phyloP scores from a whole-genome alignment of 306 rosid species.

The Sphenostylis stenocarpa region DNA sequence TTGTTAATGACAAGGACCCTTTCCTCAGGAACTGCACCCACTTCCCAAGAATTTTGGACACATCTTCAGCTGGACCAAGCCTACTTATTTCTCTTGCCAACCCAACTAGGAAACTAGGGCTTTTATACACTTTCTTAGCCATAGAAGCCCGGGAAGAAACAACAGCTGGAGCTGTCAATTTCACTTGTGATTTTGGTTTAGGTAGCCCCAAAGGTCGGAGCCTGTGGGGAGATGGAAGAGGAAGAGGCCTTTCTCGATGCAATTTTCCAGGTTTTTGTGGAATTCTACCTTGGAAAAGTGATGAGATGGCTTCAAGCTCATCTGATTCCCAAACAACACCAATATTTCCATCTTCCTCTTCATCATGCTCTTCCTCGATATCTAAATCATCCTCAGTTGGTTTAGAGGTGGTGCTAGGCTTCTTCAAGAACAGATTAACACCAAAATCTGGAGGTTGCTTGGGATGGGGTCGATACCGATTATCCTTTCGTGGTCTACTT shows the following conservation, averaged over 20 bases:
- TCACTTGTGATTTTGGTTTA: conserved; percentile 51
- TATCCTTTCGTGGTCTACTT: conserved; percentile 53
- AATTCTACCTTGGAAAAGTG: conserved; percentile 80
- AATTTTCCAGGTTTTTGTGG: conserved; percentile 82
- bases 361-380: conserved; percentile 20
- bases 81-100: conserved; percentile 67
- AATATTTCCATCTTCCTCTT: conserved; percentile 16
- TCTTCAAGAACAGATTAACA: conserved; percentile 67
- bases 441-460: conserved; percentile 81
- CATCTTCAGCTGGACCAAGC: conserved; percentile 60
- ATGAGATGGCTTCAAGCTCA: conserved; percentile 79
- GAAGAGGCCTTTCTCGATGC: conserved; percentile 67
- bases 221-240: conserved; percentile 78
- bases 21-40: conserved; percentile 62
- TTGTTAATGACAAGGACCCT: conserved; percentile 81
- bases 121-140: conserved; percentile 55
- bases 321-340: conserved; percentile 66
- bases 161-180: conserved; percentile 39
- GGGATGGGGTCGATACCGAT: conserved; percentile 46
- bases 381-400: conserved; percentile 30
- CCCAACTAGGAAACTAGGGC: conserved; percentile 62
- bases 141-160: conserved; percentile 47
- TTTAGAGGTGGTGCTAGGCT: conserved; percentile 27
- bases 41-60: conserved; percentile 59
- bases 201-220: conserved; percentile 78